Base-by-base conservation (phyloP, 495 filamentous ascomycete genomes). In the Lophiostoma macrostomum region DNA sequence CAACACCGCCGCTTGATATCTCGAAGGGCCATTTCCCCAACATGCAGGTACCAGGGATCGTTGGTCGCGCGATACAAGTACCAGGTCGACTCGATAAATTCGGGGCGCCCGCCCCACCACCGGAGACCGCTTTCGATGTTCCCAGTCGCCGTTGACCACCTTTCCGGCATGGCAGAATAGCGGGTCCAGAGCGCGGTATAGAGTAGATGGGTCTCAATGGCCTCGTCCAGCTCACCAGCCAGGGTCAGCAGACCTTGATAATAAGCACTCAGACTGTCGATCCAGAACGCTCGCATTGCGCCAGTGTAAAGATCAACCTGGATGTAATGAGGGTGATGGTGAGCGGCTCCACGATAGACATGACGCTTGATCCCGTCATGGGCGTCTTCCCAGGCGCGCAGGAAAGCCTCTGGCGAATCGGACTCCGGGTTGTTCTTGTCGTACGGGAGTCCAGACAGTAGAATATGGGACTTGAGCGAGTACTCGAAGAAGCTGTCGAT, bases 401-500 rank as follows among this genome's bases (percentile, higher is more conserved):
- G 75, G 58, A 95, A 98, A 4, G 83, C 75, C 41, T 85, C 83
- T 0, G 90, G 72, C 4, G 86, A 86, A 46, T 82, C 77, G 18
- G 73, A 76, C 29, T 49, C 55, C 3, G 52, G 36, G 38, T 51
- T 44, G 6, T 47, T 19, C 0, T 14, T 57, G 13, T 79, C 74
- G 39, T 77, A 73, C 3, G 63, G 52, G 10, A 69, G 42, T 4
- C 87, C 83, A 1, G 91, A 95, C 14, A 96, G 80, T 7, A 98
- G 71, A 55, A 98, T 85, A 58, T 94, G 83, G 1, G 90, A 86
- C 66, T 98, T 98, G 65, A 96, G 78, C 1, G 93, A 93, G 66
- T 98, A 98, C 72, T 98, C 93, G 62, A 91, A 97, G 71, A 97
- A 98, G 71, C 90, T 96, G 68, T 97, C 93, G 58, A 94, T 86